Evolutionary conservation across 306 rosid genomes (phyloP), one percentile per base, ranked within the genome.

Genomic region (Dalbergia oliveri): DNA sequence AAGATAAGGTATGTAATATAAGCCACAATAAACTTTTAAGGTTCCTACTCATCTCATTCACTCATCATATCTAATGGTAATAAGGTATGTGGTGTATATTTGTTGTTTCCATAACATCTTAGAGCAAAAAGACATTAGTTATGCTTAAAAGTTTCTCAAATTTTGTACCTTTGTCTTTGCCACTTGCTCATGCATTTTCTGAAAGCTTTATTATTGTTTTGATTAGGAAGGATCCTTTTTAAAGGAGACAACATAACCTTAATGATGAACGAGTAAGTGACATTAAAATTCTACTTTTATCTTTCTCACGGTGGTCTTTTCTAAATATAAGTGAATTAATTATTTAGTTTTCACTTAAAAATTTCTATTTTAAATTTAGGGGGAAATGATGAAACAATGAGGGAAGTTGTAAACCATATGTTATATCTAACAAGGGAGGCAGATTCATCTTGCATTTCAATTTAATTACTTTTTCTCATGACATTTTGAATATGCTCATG

Each of bases 241-340:
- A 91, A 93, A 79, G 98, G 98, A 72, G 98, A 93, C 87, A 93
- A 90, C 87, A 93, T 93, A 44, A 93, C 98, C 68, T 72, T 93
- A 66, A 93, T 93, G 98, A 91, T 91, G 98, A 91, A 86, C 74
- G 71, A 93, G 97, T 91, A 83, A 88, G 94, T 88, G 41, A 26
- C 16, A 57, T 49, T 70, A 26, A 37, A 73, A 77, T 69, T 10
- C 12, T 47, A 23, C 50, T 41, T 72, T 58, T 45, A 14, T 65
- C 12, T 12, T n/a, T 50, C 18, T 69, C 61, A 3, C 34, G 39
- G 62, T 31, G 33, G 34, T 53, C 57, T 50, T 21, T 68, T 66
- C 8, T 35, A 35, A 63, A 57, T 57, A 8, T 33, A 21, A 45
- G 44, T 47, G 49, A 79, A 51, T 0, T 69, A 18, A 35, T 26